Percentiles rank a stretch among this genome's conserved stretches.
Evolutionary conservation across 2,329 filamentous ascomycete species (phyloP).

Genomic region (Piedraia hortae): DNA sequence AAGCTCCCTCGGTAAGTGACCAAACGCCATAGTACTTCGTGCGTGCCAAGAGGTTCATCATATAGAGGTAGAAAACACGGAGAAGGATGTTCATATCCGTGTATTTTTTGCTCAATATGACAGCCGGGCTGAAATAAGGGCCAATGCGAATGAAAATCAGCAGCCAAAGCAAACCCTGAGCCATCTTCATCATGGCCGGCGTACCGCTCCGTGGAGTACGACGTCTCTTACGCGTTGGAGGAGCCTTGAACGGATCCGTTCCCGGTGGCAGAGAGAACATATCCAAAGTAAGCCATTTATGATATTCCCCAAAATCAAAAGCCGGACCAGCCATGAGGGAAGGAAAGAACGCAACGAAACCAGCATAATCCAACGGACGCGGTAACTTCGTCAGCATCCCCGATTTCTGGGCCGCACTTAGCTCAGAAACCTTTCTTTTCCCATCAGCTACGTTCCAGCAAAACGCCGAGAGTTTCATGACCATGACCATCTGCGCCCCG

Average conservation of each 20-base stretch:
- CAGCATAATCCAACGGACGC: conserved; percentile 49
- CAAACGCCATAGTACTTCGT: conserved; percentile 95
- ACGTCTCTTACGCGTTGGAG: conserved; percentile 65
- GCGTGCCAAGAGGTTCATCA: conserved; percentile 55
- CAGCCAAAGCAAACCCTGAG: conserved; percentile 52
- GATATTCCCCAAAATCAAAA: conserved; percentile 86
- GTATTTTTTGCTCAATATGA: conserved; percentile 39
- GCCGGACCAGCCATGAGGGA: conserved; percentile 69
- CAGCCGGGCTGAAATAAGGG: conserved; percentile 32
- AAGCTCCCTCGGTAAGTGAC: conserved; percentile 76
- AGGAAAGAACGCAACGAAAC: conserved; percentile 89
- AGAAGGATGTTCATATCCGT: conserved; percentile 38
- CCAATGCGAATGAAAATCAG: conserved; percentile 47
- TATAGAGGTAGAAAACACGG: conserved; percentile 54
- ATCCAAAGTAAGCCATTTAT: conserved; percentile 68
- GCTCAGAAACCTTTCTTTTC: conserved; percentile 43
- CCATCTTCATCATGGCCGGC: conserved; percentile 53
- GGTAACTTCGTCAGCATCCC: conserved; percentile 53
- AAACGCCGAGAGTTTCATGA: conserved; percentile 92
- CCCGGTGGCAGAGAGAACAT: conserved; percentile 75
- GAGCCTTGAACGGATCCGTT: conserved; percentile 60
- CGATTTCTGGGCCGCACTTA: conserved; percentile 71
- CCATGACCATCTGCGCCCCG: conserved; percentile 83
- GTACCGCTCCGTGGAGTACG: conserved; percentile 77
- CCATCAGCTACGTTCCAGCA: conserved; percentile 97